phyloP scores from a whole-genome alignment of 139 green algal species.

The Haematococcus sp. region DNA sequence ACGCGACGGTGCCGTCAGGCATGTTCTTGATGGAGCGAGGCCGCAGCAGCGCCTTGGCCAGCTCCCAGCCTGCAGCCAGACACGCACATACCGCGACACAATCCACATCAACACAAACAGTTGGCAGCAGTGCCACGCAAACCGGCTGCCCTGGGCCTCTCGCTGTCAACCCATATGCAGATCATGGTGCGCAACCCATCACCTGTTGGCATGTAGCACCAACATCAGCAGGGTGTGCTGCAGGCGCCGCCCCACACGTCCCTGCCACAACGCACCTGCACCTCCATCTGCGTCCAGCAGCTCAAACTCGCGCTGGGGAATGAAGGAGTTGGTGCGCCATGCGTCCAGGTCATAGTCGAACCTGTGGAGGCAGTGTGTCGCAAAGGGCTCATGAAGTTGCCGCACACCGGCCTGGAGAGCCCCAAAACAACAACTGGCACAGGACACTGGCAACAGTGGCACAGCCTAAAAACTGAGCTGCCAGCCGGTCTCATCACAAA shows the following conservation, averaged over 20 bases:
- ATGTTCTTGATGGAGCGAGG: constrained; percentile 31
- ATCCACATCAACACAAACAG: not conserved
- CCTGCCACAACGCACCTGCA: constrained; percentile 26
- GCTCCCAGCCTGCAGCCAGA: constrained; percentile 35
- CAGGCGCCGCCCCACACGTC: no score
- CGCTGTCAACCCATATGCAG: not conserved
- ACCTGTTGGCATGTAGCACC: no score
- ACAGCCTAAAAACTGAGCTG: not conserved
- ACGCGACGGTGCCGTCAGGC: constrained; percentile 30
- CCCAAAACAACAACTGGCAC: not conserved
- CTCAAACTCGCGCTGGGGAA: constrained; percentile 55
- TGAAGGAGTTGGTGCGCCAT: constrained; percentile 53
- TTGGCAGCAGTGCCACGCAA: not conserved
- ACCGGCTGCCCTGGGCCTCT: no score
- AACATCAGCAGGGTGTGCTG: no score
- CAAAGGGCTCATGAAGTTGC: no score
- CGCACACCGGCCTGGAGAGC: not conserved
- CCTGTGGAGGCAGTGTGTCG: no score
- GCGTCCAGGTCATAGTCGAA: constrained; percentile 69
- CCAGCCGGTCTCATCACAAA: not conserved
- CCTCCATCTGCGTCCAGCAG: constrained; percentile 74
- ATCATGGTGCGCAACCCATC: not conserved
- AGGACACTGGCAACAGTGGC: not conserved
- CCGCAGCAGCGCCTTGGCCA: constrained; percentile 28
- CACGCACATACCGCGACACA: no score